These are phyloP conservation scores for Talaromyces stipitatus DNA, from an alignment of 495 filamentous ascomycete species.

Conservation along the genomic window DNA sequence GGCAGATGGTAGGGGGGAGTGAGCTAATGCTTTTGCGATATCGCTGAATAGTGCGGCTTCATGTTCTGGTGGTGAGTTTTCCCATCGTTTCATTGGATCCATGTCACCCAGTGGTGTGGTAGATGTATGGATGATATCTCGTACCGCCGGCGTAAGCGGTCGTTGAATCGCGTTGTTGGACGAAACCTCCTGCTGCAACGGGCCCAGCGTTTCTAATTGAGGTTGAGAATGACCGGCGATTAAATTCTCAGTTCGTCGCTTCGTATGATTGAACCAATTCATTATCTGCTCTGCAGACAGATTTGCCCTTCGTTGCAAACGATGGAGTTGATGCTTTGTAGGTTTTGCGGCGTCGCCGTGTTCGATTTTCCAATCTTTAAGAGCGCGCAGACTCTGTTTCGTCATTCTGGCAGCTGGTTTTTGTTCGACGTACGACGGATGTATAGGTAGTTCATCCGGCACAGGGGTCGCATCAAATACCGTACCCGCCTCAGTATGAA, in stretches of 20 bases:
- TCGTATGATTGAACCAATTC: constrained; percentile 5
- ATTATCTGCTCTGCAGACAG: background rate
- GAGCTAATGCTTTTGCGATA: constrained; percentile 55
- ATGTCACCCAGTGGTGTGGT: constrained; percentile 34
- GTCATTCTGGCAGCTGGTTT: background rate
- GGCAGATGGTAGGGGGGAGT: background rate
- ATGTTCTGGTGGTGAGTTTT: constrained; percentile 67
- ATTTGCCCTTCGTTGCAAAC: background rate
- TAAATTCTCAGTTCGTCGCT: background rate
- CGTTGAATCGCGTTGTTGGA: background rate
- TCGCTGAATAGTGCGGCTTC: constrained; percentile 67
- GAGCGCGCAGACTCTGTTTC: background rate
- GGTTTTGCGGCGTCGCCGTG: constrained; percentile 1
- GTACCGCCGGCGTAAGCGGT: background rate
- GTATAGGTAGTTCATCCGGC: background rate
- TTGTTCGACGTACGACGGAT: background rate
- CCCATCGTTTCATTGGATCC: constrained; percentile 70
- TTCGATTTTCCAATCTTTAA: constrained; percentile 2
- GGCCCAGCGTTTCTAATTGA: background rate
- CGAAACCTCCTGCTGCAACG: background rate
- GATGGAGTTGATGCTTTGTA: background rate
- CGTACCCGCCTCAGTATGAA: background rate
- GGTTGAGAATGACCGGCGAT: background rate
- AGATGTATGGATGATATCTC: background rate
- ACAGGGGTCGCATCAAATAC: background rate